These are phyloP conservation scores for Huntiella moniliformis DNA, from an alignment of 2,329 filamentous ascomycete genomes.

Conservation along the genomic window DNA sequence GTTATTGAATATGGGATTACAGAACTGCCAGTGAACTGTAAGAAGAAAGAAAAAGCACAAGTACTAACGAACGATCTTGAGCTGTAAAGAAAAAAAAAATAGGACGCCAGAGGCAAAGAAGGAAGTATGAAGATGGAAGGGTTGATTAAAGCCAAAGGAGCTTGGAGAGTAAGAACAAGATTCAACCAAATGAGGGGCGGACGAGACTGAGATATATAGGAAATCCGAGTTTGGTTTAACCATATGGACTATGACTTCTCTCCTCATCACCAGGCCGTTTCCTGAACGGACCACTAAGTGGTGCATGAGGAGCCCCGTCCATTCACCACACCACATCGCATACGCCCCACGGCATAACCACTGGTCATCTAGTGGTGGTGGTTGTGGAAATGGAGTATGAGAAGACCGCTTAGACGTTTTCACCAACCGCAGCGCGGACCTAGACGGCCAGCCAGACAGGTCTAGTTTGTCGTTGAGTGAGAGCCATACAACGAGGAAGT, in stretches of 20 bases:
- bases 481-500: too few relatives aligned
- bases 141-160: constrained; percentile 4
- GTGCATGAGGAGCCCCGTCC: too few relatives aligned
- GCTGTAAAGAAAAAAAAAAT: constrained; percentile 9
- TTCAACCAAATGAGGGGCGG: not conserved
- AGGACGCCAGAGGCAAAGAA: constrained; percentile 9
- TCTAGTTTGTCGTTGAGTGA: too few relatives aligned
- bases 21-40: constrained; percentile 12
- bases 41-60: constrained; percentile 13
- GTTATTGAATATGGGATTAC: constrained; percentile 16
- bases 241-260: not conserved
- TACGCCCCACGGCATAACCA: too few relatives aligned
- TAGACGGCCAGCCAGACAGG: too few relatives aligned
- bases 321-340: too few relatives aligned
- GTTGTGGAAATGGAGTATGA: too few relatives aligned
- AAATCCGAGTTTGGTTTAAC: not conserved
- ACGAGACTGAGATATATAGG: constrained; percentile 8
- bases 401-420: too few relatives aligned
- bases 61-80: constrained; percentile 11
- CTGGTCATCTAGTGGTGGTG: too few relatives aligned
- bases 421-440: too few relatives aligned
- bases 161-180: constrained; percentile 15
- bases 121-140: constrained; percentile 2
- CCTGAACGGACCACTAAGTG: too few relatives aligned
- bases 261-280: too few relatives aligned